A percentile compares a stretch with the other conserved stretches of the same genome.
Conservation (phyloP, 495 filamentous ascomycete species). For the Geopyxis carbonaria region DNA sequence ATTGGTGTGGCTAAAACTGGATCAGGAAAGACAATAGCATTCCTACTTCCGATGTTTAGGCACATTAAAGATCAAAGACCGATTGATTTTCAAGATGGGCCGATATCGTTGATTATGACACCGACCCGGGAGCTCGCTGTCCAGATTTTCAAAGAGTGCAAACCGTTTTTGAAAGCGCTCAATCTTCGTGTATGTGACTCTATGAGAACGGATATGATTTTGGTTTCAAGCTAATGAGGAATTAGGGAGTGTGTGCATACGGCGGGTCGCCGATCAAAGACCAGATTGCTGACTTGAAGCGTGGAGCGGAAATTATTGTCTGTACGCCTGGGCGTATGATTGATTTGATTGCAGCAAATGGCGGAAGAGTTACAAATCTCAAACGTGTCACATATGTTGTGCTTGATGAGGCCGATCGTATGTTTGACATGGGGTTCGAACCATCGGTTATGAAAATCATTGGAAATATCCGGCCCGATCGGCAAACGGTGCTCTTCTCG, state of each 20-base stretch:
- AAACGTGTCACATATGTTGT: constrained; percentile 81
- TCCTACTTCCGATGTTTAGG: constrained; percentile 85
- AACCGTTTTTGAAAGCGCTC: constrained; percentile 78
- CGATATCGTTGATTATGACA: constrained; percentile 75
- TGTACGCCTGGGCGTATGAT: constrained; percentile 96
- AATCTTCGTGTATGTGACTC: constrained; percentile 46
- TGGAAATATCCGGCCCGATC: constrained; percentile 71
- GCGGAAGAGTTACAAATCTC: constrained; percentile 79
- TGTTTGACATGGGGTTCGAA: constrained; percentile 99
- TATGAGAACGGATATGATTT: constrained; percentile 1
- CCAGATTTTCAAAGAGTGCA: constrained; percentile 88
- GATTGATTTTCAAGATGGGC: constrained; percentile 70
- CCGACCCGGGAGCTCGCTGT: constrained; percentile 89
- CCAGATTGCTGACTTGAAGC: constrained; percentile 90
- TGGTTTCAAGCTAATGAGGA: constrained; percentile 10
- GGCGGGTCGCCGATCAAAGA: constrained; percentile 94
- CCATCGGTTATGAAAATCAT: constrained; percentile 97
- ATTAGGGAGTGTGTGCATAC: constrained; percentile 67
- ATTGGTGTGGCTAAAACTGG: constrained; percentile 96
- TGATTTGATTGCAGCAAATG: constrained; percentile 82
- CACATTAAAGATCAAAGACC: constrained; percentile 90
- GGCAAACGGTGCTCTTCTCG: constrained; percentile 88
- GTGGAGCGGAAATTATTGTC: constrained; percentile 86
- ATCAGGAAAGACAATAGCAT: constrained; percentile 96
- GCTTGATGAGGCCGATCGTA: constrained; percentile 91